A percentile compares a stretch with the other conserved stretches of the same genome.
Evolutionary conservation across 768 basidiomycete species (phyloP).

Genomic region (Naganishia antarctica): DNA sequence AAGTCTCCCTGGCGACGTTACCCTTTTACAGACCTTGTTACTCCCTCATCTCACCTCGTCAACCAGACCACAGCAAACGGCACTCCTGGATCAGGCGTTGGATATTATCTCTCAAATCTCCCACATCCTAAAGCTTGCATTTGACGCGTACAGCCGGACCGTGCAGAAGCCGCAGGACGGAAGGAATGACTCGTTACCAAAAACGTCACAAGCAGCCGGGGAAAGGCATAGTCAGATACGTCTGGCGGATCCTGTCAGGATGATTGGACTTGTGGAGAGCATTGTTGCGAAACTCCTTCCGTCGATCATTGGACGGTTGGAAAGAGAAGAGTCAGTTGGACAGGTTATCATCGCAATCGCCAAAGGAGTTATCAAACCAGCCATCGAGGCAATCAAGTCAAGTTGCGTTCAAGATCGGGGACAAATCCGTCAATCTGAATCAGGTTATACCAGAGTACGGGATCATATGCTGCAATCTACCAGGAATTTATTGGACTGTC

Average conservation of each 20-base stretch:
- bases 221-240: not conserved
- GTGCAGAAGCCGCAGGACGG: not conserved
- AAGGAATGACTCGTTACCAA: not conserved
- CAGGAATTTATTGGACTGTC: not conserved
- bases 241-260: not conserved
- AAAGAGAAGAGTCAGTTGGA: not conserved
- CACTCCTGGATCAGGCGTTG: conserved; percentile 2
- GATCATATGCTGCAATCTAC: not conserved
- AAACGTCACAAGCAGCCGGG: not conserved
- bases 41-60: not conserved
- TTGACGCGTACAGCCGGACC: not conserved
- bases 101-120: not conserved
- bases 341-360: conserved; percentile 1
- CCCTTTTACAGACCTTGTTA: not conserved
- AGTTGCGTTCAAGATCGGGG: no score
- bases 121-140: not conserved
- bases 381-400: not conserved
- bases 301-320: not conserved
- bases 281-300: not conserved
- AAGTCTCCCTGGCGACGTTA: not conserved
- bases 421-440: no score
- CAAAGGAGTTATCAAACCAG: not conserved
- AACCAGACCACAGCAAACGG: not conserved
- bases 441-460: no score
- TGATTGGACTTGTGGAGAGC: not conserved